These are phyloP conservation scores for Rhodotorula mucilaginosa DNA, from an alignment of 1,284 basidiomycete genomes.

Conservation along the genomic window DNA sequence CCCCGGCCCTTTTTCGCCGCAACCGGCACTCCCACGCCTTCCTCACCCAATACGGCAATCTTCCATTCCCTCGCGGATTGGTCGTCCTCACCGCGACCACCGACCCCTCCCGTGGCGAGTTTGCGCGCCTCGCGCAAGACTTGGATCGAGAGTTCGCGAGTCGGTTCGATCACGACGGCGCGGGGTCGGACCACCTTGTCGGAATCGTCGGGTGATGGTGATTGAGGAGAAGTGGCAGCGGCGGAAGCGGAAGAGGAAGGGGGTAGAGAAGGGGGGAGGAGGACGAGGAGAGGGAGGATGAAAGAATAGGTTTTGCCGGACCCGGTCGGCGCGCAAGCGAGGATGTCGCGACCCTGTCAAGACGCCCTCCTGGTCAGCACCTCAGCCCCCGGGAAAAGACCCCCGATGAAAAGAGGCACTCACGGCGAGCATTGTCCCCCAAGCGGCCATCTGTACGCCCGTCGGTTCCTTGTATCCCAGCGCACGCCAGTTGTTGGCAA, in stretches of 20 bases:
- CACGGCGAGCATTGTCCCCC: conserved; percentile 48
- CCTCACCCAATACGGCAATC: conserved; percentile 70
- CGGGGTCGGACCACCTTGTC: conserved; percentile 11
- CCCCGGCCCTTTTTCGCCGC: conserved; percentile 37
- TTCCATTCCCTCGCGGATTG: conserved; percentile 73
- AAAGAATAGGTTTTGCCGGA: conserved; percentile 92
- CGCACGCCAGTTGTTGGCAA: conserved; percentile 76
- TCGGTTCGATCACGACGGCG: conserved; percentile 82
- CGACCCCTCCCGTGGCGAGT: conserved; percentile 57
- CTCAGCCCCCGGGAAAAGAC: background rate
- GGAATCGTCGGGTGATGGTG: no score
- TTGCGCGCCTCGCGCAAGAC: conserved; percentile 89
- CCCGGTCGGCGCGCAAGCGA: conserved; percentile 89
- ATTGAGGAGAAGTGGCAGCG: background rate
- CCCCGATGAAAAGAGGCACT: background rate
- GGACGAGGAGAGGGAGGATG: conserved; percentile 72
- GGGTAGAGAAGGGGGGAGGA: conserved; percentile 14
- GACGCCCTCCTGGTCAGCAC: background rate
- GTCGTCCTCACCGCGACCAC: background rate
- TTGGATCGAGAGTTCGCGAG: conserved; percentile 93
- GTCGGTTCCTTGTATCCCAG: conserved; percentile 47
- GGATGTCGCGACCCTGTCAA: conserved; percentile 68
- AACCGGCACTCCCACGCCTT: conserved; percentile 50
- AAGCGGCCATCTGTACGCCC: conserved; percentile 48
- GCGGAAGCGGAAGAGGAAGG: background rate